Base-by-base conservation (phyloP, 2,329 filamentous ascomycete genomes). In the Penicillium nordicum region DNA sequence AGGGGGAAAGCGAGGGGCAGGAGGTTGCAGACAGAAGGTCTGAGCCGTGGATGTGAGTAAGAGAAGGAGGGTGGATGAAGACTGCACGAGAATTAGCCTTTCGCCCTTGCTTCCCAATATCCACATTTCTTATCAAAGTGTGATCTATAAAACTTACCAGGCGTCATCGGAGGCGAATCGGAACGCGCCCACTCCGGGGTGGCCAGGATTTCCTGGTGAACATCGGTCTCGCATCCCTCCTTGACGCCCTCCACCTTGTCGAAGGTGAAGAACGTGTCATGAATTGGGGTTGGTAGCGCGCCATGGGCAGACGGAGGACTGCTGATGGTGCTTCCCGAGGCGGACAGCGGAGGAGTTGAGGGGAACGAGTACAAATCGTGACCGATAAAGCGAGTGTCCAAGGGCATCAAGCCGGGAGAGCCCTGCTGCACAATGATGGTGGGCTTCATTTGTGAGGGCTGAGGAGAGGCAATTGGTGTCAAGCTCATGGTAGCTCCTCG, bases 1-100 rank as follows among this genome's bases (percentile, higher is more conserved):
- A 96, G 21, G 92, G 91, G 29, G 91, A 95, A 62, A 94, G 84
- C 57, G 91, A 94, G 64, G 91, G 89, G 79, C 88, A 93, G 44
- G 88, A 76, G 40, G 80, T 82, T 52, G 86, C 83, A 64, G 89
- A 89, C 65, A 91, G 80, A 65, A 90, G 82, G 74, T 92, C 90
- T 72, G 84, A 86, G 69, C 78, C 12, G 6, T 73, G 80, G 76
- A 78, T 84, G 72, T 76, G 77, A 72, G 80, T 83, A 77, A 86
- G 81, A 74, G 88, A 87, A 68, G 81, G 81, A 68, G 85, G 82
- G 74, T 88, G 84, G 66, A 88, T 83, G 73, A 85, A 88, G 53
- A 88, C 86, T 85, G 64, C 43, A 47, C 50, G 58, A 63, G 50
- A 53, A 63, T 72, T 67, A 72, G 68, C 57, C 40, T 58, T 53